These are phyloP conservation scores for Vitis rotundifolia DNA, from an alignment of 164 flowering plant species.

Conservation along the genomic window DNA sequence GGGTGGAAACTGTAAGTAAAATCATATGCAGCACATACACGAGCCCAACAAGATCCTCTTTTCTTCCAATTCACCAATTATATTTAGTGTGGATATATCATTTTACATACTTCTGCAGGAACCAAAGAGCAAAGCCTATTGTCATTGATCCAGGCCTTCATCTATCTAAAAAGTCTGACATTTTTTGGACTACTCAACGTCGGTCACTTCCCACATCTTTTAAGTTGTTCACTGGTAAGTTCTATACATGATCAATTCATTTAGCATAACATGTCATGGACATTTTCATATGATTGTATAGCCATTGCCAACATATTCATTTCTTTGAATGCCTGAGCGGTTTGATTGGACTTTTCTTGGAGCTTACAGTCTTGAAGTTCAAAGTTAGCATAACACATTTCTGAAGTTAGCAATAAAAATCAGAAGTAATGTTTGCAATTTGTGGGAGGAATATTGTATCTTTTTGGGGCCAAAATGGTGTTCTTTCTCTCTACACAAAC, in stretches of 20 bases:
- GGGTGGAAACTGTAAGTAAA: conserved; percentile 96
- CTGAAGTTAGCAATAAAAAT: too few species aligned
- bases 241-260: neutral
- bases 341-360: too few species aligned
- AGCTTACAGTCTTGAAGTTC: too few species aligned
- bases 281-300: too few species aligned
- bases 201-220: conserved; percentile 85
- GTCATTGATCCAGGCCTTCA: conserved; percentile 93
- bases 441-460: too few species aligned
- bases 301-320: too few species aligned
- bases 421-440: too few species aligned
- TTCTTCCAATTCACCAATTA: neutral
- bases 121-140: conserved; percentile 85
- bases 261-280: neutral
- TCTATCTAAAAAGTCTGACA: conserved; percentile 77
- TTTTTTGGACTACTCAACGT: conserved; percentile 65
- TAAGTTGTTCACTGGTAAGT: conserved; percentile 83
- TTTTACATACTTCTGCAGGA: conserved; percentile 43
- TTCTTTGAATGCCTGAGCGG: too few species aligned
- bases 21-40: neutral
- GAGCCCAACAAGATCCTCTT: neutral
- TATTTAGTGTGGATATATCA: neutral
- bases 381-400: too few species aligned
- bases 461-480: too few species aligned
- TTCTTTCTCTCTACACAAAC: too few species aligned